Base-by-base conservation (phyloP, 2,329 filamentous ascomycete genomes). In the Epichloe gansuensis region DNA sequence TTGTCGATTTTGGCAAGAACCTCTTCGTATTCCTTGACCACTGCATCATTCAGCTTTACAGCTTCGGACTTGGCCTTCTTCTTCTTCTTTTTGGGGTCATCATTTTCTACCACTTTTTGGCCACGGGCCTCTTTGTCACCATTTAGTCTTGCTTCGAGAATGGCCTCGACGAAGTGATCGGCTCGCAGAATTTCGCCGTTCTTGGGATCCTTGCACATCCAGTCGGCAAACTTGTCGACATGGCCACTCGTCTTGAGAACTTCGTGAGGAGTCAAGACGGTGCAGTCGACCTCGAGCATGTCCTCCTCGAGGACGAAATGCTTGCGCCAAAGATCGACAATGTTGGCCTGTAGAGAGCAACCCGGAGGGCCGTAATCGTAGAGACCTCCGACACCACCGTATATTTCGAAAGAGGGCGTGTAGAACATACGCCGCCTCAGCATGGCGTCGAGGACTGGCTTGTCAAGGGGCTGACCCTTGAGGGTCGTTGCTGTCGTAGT, bases 191-290 rank as follows among this genome's bases (percentile, higher is more conserved):
- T 95, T 70, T 98, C 93, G 67, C 93, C 93, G 63, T 86, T 95
- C 78, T 95, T 94, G 57, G 91, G 89, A 70, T 98, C 93, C 72
- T 95, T 95, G 83, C 88, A 95, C 91, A 97, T 96, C 88, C 88
- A 97, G 70, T 97, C 91, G 70, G 89, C 87, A 65, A 97, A 97
- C 72, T 95, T 95, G 70, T 96, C 91, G 59, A 97, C 93, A 73
- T 98, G 93, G 58, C 93, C 93, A 68, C 83, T 88, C 51, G 91
- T 95, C 79, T 97, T 95, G 65, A 98, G 81, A 39, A 98, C 88
- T 47, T 93, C 87, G 63, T 93, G 83, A 37, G 93, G 93, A 42
- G 93, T 98, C 65, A 98, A 72, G 72, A 91, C 93, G 41, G 88
- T 93, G 74, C 89, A 95, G 73, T 95, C 91, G 59, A 95, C 83